Percentiles rank a stretch among this genome's conserved stretches.
Conservation (phyloP, 768 basidiomycete genomes). For the Suillus brevipes region DNA sequence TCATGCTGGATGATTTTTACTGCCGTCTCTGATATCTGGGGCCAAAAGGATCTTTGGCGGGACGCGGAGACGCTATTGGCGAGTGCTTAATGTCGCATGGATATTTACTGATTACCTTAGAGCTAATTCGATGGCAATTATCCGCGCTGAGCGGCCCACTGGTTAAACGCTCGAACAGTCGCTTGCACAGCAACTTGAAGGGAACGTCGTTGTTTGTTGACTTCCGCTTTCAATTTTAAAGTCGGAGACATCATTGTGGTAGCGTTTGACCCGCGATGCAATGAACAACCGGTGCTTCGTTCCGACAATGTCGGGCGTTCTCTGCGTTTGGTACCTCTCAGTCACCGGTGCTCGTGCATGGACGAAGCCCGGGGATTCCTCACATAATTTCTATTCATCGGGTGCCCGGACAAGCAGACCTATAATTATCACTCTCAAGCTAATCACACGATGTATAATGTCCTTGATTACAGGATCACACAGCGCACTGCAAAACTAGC, state of each 20-base stretch:
- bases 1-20: constrained; percentile 78
- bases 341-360: neutral
- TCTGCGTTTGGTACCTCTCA: neutral
- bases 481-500: neutral
- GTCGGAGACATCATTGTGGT: neutral
- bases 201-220: neutral
- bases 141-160: neutral
- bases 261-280: too few species aligned
- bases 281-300: neutral
- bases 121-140: neutral
- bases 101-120: neutral
- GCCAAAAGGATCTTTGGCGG: constrained; percentile 77
- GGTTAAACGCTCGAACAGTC: neutral
- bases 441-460: neutral
- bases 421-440: neutral
- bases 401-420: neutral
- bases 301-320: neutral
- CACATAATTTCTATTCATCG: neutral
- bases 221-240: neutral
- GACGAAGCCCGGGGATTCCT: neutral
- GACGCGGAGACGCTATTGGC: constrained; percentile 63
- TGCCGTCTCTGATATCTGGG: constrained; percentile 68
- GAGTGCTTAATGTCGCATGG: constrained; percentile 8
- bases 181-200: neutral
- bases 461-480: neutral